Evolutionary conservation across 169 alveolate species (phyloP), one percentile per base, ranked within the genome.

Genomic region (Plasmodium knowlesi): DNA sequence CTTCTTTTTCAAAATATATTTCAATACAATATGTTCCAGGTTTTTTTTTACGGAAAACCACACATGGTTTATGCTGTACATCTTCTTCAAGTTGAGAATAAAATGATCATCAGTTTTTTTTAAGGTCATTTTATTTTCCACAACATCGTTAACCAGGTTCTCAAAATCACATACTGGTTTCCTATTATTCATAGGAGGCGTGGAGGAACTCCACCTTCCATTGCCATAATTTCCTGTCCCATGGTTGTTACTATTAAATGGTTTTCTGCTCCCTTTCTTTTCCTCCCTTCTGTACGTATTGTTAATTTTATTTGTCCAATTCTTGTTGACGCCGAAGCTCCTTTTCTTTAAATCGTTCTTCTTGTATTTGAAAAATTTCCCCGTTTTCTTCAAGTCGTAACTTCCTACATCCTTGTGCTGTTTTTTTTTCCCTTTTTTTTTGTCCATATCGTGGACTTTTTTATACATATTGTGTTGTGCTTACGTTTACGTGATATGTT

Each of bases 1-100:
- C 53, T 78, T 79, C 30, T 89, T 89, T 89, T 89, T 89, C 71
- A 89, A 39, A 89, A 89, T 83, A 79, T 89, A 79, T 89, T 89
- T 89, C 53, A 43, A 61, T 25, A 89, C 94, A 32, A 89, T 46
- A 79, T 73, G 57, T 39, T 89, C 94, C 43, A 89, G 16, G n/a
- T 34, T 71, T 39, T 43, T 79, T 89, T 89, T 89, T 78, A 89
- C 34, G 19, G 50, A 34, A 30, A 61, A 54, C 94, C 94, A 89
- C 10, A 3, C 9, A 8, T 79, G 53, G 37, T 41, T 79, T 43
- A 78, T 32, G 43, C 67, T 53, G 50, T 89, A 89, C 10, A 89
- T 2, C 28, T 16, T 89, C 53, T 72, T 79, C 25, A 89, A 10
- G 71, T 89, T 32, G 32, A 9, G 28, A 34, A 89, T 79, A 89